Evolutionary conservation across 192 early-diverging fungal species (phyloP).

Genomic region (Phycomyces nitens): DNA sequence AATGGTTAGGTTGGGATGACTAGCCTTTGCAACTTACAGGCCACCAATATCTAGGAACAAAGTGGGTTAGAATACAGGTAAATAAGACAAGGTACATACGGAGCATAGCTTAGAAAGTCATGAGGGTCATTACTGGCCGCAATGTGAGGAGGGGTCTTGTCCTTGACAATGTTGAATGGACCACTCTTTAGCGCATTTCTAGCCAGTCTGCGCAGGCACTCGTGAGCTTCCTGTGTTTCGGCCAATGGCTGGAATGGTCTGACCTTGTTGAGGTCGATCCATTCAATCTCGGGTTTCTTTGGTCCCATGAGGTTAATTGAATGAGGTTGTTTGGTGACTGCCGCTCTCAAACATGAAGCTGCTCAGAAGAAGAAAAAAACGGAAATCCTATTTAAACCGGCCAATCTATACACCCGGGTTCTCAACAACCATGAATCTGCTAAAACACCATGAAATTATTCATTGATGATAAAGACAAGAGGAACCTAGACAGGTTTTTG

Average conservation of each 20-base stretch:
- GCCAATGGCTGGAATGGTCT: neutral
- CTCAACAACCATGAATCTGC: too few relatives aligned
- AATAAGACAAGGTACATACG: constrained; percentile 14
- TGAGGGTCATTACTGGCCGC: constrained; percentile 25
- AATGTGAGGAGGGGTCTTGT: constrained; percentile 21
- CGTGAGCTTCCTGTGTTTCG: neutral
- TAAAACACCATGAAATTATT: too few relatives aligned
- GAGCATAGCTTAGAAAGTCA: constrained; percentile 36
- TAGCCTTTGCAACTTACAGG: constrained; percentile 20
- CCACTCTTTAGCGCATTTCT: constrained; percentile 27
- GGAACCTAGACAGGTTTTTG: too few relatives aligned
- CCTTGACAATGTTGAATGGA: constrained; percentile 21
- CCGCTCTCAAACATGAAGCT: too few relatives aligned
- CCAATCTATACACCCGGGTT: too few relatives aligned
- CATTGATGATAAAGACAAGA: too few relatives aligned
- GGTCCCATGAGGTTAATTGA: constrained; percentile 15
- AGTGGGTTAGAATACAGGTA: neutral
- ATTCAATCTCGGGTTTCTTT: constrained; percentile 25
- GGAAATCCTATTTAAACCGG: too few relatives aligned
- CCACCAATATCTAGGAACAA: constrained; percentile 23
- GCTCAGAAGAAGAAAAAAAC: too few relatives aligned
- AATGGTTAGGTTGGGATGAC: too few relatives aligned
- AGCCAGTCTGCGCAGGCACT: constrained; percentile 22
- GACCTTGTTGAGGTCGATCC: constrained; percentile 4
- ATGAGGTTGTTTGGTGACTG: too few relatives aligned